A percentile compares a stretch with the other conserved stretches of the same genome.
These are phyloP conservation scores for Suillus ampliporus DNA, from an alignment of 768 basidiomycete genomes.

Conservation along the genomic window DNA sequence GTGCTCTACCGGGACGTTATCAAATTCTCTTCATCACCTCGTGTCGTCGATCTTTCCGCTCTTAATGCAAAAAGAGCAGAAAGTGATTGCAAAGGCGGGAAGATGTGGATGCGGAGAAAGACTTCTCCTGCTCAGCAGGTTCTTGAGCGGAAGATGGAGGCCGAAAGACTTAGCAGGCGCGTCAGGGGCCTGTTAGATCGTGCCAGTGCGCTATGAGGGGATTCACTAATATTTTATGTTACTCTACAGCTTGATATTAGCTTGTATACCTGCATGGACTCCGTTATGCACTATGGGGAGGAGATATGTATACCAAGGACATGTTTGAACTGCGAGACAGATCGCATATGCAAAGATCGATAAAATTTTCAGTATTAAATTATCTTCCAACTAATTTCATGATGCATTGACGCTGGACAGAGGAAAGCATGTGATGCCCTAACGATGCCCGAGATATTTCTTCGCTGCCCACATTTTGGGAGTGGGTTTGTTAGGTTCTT, in stretches of 20 bases:
- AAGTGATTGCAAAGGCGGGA: slow-evolving; percentile 47
- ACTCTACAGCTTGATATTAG: slow-evolving; percentile 1
- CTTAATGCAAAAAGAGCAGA: slow-evolving; percentile 58
- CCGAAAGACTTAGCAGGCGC: slow-evolving; percentile 68
- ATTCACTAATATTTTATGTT: neutral
- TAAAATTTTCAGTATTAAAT: too few species aligned
- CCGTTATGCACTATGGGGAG: slow-evolving; percentile 1
- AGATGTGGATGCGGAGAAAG: slow-evolving; percentile 82
- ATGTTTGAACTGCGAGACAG: neutral
- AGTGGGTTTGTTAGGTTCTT: too few species aligned
- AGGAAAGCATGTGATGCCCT: too few species aligned
- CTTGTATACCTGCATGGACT: slow-evolving; percentile 4
- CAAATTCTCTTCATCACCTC: slow-evolving; percentile 79
- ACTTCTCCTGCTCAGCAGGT: slow-evolving; percentile 84
- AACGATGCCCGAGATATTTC: too few species aligned
- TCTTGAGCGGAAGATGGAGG: slow-evolving; percentile 75
- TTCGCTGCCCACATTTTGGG: too few species aligned
- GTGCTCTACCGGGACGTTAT: slow-evolving; percentile 89
- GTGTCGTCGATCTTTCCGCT: slow-evolving; percentile 83
- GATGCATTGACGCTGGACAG: too few species aligned
- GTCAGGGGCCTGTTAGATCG: slow-evolving; percentile 75
- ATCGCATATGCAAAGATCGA: neutral
- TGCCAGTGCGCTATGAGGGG: slow-evolving; percentile 45
- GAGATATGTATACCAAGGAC: neutral
- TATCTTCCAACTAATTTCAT: too few species aligned